These are phyloP conservation scores for Clathrus columnatus DNA, from an alignment of 768 basidiomycete species.

Conservation along the genomic window DNA sequence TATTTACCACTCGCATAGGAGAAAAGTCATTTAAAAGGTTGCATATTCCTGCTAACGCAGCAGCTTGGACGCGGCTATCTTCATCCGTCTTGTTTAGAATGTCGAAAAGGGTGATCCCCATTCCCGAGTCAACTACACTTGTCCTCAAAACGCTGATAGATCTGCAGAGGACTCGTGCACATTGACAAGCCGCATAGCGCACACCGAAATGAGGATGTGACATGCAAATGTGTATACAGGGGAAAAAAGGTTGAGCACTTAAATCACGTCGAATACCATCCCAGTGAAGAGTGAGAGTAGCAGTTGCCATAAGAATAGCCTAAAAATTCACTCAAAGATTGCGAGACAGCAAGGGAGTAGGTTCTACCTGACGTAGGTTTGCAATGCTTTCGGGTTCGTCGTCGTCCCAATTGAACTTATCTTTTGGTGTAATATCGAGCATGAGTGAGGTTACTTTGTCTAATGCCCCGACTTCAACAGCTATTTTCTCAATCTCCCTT, in stretches of 20 bases:
- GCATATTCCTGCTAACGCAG: constrained; percentile 67
- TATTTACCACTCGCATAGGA: constrained; percentile 59
- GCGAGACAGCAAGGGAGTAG: not conserved
- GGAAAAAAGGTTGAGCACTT: constrained; percentile 45
- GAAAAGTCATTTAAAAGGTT: constrained; percentile 86
- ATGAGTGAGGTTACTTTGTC: constrained; percentile 44
- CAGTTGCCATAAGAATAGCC: constrained; percentile 68
- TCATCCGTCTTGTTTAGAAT: constrained; percentile 49
- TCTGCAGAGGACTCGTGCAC: constrained; percentile 69
- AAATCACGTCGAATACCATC: constrained; percentile 65
- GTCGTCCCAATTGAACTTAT: constrained; percentile 48
- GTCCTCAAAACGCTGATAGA: constrained; percentile 76
- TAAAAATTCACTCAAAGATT: constrained; percentile 20
- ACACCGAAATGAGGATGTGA: constrained; percentile 61
- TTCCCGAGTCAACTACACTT: constrained; percentile 72
- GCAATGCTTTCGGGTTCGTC: constrained; percentile 56
- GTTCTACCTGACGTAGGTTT: constrained; percentile 53
- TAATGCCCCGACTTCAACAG: constrained; percentile 63
- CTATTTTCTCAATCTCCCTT: constrained; percentile 51
- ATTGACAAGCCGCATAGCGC: constrained; percentile 81
- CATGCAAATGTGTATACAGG: constrained; percentile 45
- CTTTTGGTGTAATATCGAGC: constrained; percentile 44
- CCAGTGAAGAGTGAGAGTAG: constrained; percentile 62
- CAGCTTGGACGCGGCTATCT: constrained; percentile 61
- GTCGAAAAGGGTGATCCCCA: constrained; percentile 63